These are phyloP conservation scores for Pelargonium fulgidum DNA, from an alignment of 441 rosid genomes.

Conservation along the genomic window DNA sequence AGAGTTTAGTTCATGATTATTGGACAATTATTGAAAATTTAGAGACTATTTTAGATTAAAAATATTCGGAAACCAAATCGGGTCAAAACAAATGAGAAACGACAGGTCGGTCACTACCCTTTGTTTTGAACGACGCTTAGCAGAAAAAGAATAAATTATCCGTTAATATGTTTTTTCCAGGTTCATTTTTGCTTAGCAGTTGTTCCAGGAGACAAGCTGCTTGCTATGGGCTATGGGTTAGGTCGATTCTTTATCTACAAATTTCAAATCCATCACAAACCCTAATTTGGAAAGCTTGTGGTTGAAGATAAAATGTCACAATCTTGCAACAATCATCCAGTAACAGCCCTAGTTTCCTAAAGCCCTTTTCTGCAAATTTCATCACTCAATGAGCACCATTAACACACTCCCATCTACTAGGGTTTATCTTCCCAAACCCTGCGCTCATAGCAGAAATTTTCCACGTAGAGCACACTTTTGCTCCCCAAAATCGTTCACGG, in stretches of 20 bases:
- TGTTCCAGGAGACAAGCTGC: neutral
- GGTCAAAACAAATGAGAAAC: too few relatives aligned
- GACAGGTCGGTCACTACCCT: too few relatives aligned
- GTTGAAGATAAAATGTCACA: neutral
- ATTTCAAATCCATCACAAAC: neutral
- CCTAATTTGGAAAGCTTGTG: neutral
- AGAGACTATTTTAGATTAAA: too few relatives aligned
- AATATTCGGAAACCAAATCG: too few relatives aligned
- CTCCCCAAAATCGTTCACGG: constrained; percentile 38
- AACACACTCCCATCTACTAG: constrained; percentile 42
- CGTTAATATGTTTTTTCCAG: neutral
- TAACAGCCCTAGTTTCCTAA: constrained; percentile 11
- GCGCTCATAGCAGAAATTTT: constrained; percentile 20
- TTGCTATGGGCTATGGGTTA: neutral
- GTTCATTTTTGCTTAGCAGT: neutral
- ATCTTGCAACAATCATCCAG: neutral
- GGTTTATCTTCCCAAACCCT: constrained; percentile 37
- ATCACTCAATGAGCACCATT: constrained; percentile 39
- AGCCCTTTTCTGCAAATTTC: neutral
- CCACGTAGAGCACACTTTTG: constrained; percentile 35
- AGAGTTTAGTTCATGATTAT: too few relatives aligned
- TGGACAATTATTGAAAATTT: too few relatives aligned
- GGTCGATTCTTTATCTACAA: neutral
- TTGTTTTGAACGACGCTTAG: too few relatives aligned
- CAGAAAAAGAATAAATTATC: neutral